Evolutionary conservation across 1,284 basidiomycete genomes (phyloP).

Genomic region (Ustilago hordei): DNA sequence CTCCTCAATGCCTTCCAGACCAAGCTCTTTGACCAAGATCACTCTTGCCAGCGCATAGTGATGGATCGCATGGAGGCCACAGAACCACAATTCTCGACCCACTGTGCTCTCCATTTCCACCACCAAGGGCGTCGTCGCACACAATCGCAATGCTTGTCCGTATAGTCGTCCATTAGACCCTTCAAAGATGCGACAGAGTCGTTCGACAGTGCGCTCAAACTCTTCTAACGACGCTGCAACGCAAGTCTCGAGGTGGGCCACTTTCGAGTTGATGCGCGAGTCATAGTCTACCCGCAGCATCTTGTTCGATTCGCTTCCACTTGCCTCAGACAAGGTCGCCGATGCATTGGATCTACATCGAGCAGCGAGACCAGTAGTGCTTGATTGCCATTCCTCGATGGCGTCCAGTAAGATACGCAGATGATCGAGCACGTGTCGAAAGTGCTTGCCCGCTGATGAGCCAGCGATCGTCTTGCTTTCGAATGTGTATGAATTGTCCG

Average conservation of each 20-base stretch:
- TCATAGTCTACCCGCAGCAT: conserved; percentile 58
- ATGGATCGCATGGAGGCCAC: conserved; percentile 63
- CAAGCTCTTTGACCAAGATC: conserved; percentile 61
- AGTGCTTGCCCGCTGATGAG: conserved; percentile 58
- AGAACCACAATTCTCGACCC: conserved; percentile 63
- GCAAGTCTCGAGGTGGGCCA: conserved; percentile 48
- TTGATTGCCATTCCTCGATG: conserved; percentile 35
- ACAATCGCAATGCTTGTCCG: conserved; percentile 36
- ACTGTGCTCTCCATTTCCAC: conserved; percentile 52
- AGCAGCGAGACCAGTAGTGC: not conserved
- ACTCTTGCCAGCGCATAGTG: conserved; percentile 64
- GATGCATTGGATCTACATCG: not conserved
- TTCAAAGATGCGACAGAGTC: conserved; percentile 38
- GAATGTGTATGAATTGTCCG: conserved; percentile 36
- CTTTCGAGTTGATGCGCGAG: conserved; percentile 38
- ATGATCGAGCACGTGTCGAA: conserved; percentile 62
- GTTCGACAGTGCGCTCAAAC: conserved; percentile 38
- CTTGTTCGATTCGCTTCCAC: not conserved
- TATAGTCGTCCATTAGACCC: conserved; percentile 39
- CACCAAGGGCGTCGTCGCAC: conserved; percentile 59
- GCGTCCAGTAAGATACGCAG: conserved; percentile 56
- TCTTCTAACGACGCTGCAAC: conserved; percentile 41
- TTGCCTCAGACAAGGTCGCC: not conserved
- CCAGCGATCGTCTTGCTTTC: conserved; percentile 52
- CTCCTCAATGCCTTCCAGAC: conserved; percentile 38